Evolutionary conservation across 306 rosid species (phyloP), one percentile per base, ranked within the genome.

Genomic region (Cicer bijugum): DNA sequence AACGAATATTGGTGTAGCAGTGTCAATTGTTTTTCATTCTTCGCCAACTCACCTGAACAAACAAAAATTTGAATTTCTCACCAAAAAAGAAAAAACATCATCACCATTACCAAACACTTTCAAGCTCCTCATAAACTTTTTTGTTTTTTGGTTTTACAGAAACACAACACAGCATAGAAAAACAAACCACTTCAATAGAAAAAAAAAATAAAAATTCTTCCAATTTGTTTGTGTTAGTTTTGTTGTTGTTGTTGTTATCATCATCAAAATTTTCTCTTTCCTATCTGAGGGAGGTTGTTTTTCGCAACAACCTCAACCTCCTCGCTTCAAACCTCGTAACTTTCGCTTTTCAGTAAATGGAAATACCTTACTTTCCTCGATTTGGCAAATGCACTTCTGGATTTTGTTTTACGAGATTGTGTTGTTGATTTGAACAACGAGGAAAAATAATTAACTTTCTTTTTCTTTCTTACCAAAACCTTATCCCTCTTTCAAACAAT

Each of bases 221-320:
- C 35, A 46, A 76, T 4, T 74, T 62, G 57, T 43, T 76, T 72
- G 39, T 51, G 52, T 73, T 58, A 66, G 50, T 12, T 63, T 66
- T 69, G 60, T 52, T 14, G n/a, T 69, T 59, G 7, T 5, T 5
- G 12, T 67, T 9, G 6, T 58, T 15, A 57, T 4, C 7, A 35
- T 59, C 8, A 23, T 58, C 14, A 11, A 8, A 5, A 6, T 35
- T 79, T 80, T 64, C 33, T 39, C 72, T 64, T 70, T 77, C 74
- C 23, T 9, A 19, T 79, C 59, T 62, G 75, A 72, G 82, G 85
- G 78, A 84, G 84, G 76, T 86, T 80, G 84, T 90, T 77, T 90
- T 79, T 75, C 64, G 47, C 76, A 84, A 80, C 89, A 74, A 81
- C 80, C 82, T 81, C 78, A 78, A 67, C 82, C 86, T 79, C 85